Evolutionary conservation across 805 yeast genomes (phyloP).

Genomic region (Suhomyces vadensis): DNA sequence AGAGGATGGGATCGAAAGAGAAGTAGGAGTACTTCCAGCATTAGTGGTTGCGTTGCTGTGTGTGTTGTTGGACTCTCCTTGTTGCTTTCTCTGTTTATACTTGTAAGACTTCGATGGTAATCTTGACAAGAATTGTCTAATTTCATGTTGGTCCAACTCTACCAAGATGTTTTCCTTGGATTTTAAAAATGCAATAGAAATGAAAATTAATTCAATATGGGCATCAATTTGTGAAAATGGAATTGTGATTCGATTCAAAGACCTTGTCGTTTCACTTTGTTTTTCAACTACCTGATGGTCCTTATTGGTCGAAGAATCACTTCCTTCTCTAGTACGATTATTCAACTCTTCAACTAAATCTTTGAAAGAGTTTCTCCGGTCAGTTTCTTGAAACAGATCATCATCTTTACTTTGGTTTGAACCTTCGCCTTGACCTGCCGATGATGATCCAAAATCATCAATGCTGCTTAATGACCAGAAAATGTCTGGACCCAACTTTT

Average conservation of each 20-base stretch:
- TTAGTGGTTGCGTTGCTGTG: background rate
- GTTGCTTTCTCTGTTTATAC: slow-evolving; percentile 32
- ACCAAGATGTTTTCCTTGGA: slow-evolving; percentile 74
- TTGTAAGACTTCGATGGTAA: slow-evolving; percentile 49
- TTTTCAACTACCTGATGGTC: background rate
- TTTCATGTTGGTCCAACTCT: slow-evolving; percentile 89
- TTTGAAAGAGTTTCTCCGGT: slow-evolving; percentile 27
- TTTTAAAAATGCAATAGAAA: slow-evolving; percentile 75
- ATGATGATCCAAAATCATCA: slow-evolving; percentile 6
- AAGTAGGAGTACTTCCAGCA: slow-evolving; percentile 5
- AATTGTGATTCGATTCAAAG: slow-evolving; percentile 18
- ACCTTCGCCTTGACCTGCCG: slow-evolving; percentile 1
- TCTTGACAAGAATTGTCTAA: slow-evolving; percentile 70
- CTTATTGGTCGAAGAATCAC: background rate
- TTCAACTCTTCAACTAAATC: slow-evolving; percentile 33
- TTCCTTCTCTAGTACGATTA: slow-evolving; percentile 11
- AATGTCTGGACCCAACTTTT: slow-evolving; percentile 56
- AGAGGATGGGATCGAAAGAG: slow-evolving; percentile 14
- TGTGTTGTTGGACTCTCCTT: background rate
- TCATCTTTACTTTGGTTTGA: slow-evolving; percentile 16
- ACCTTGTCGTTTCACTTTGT: slow-evolving; percentile 7
- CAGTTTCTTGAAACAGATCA: slow-evolving; percentile 3
- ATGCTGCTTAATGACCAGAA: slow-evolving; percentile 53
- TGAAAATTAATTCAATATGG: slow-evolving; percentile 73
- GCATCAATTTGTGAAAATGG: slow-evolving; percentile 69